Percentiles rank a stretch among this genome's conserved stretches.
These are phyloP conservation scores for Cercophora sp. DNA, from an alignment of 495 filamentous ascomycete species.

Conservation along the genomic window DNA sequence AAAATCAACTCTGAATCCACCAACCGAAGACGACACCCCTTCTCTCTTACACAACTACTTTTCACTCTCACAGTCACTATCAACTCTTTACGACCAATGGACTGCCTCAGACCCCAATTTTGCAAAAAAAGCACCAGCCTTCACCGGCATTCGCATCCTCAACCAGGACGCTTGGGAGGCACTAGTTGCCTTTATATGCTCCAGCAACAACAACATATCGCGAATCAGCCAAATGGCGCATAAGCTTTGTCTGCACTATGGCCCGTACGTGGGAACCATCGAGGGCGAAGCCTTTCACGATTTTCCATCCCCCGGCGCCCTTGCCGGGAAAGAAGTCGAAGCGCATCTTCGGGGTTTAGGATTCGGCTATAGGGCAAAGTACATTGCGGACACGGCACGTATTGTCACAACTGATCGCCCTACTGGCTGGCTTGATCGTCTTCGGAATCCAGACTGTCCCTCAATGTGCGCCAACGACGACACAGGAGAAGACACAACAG, in stretches of 20 bases:
- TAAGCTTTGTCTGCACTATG: conserved; percentile 85
- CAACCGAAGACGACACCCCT: conserved; percentile 53
- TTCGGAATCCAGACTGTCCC: conserved; percentile 74
- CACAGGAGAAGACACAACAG: conserved; percentile 5
- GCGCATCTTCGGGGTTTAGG: conserved; percentile 73
- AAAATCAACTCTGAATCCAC: conserved; percentile 4
- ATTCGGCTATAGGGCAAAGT: conserved; percentile 93
- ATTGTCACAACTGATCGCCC: conserved; percentile 65
- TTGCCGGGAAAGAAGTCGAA: conserved; percentile 69
- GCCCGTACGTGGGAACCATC: conserved; percentile 67
- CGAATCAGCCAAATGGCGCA: conserved; percentile 95
- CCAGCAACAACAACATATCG: conserved; percentile 96
- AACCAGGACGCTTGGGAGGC: conserved; percentile 97
- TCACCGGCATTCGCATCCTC: conserved; percentile 90
- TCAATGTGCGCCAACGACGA: conserved; percentile 40
- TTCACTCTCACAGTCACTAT: conserved; percentile 70
- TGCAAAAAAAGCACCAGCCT: conserved; percentile 77
- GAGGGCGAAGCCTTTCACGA: conserved; percentile 74
- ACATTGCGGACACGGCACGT: conserved; percentile 77
- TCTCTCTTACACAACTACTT: conserved; percentile 74
- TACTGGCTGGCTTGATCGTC: conserved; percentile 66
- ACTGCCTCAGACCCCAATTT: conserved; percentile 83
- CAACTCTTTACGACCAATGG: conserved; percentile 81
- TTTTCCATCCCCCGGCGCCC: conserved; percentile 71
- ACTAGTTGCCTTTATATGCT: conserved; percentile 91